phyloP scores from a whole-genome alignment of 148 eudicot species.

The Mesembryanthemum crystallinum region DNA sequence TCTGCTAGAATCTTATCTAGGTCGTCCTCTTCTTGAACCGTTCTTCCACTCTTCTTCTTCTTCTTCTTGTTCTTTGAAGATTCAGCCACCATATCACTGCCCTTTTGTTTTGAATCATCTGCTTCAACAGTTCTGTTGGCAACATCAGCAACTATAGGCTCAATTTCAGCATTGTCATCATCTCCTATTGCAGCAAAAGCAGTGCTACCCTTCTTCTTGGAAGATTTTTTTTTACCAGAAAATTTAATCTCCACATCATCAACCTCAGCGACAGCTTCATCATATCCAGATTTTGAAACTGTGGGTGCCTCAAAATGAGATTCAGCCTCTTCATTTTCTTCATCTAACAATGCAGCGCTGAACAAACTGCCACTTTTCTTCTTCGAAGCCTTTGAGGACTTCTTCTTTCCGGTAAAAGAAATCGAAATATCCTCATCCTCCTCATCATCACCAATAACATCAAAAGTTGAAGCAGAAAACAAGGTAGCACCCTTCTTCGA shows the following conservation, averaged over 20 bases:
- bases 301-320: neutral
- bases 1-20: slow-evolving; percentile 75
- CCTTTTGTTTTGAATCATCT: slow-evolving; percentile 35
- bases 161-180: slow-evolving; percentile 26
- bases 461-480: slow-evolving; percentile 43
- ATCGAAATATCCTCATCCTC: slow-evolving; percentile 7
- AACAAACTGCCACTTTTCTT: slow-evolving; percentile 39
- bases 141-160: slow-evolving; percentile 20
- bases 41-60: slow-evolving; percentile 75
- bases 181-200: slow-evolving; percentile 30
- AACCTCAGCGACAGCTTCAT: slow-evolving; percentile 32
- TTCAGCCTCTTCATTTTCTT: slow-evolving; percentile 48
- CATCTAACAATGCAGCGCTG: slow-evolving; percentile 49
- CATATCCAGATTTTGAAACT: slow-evolving; percentile 6
- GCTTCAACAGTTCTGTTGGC: slow-evolving; percentile 17
- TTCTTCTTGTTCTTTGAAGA: slow-evolving; percentile 79
- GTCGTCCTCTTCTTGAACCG: slow-evolving; percentile 80
- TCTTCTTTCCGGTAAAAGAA: neutral
- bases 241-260: slow-evolving; percentile 39
- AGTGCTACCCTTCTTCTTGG: slow-evolving; percentile 62
- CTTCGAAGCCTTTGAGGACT: neutral
- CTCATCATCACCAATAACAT: slow-evolving; percentile 44
- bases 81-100: slow-evolving; percentile 34
- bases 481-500: slow-evolving; percentile 19
- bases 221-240: slow-evolving; percentile 88